Evolutionary conservation across 2,329 filamentous ascomycete genomes (phyloP).

Genomic region (Monosporascus sp.): DNA sequence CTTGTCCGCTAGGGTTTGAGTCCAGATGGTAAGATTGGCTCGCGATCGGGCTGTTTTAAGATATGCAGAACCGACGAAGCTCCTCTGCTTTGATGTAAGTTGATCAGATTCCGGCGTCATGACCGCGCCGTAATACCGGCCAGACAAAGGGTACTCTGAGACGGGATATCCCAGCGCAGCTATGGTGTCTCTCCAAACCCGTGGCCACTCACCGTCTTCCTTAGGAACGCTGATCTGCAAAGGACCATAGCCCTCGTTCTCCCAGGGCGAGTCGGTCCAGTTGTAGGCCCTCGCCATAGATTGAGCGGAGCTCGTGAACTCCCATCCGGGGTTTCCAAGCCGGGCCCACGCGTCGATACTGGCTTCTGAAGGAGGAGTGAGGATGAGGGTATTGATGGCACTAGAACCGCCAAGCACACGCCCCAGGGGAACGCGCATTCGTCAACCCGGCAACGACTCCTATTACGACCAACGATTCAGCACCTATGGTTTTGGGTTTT

Average conservation of each 20-base stretch:
- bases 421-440: constrained; percentile 10
- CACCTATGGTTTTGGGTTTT: no score
- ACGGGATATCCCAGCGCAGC: neutral
- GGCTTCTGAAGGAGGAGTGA: constrained; percentile 12
- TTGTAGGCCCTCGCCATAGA: neutral
- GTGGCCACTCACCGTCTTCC: neutral
- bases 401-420: constrained; percentile 19
- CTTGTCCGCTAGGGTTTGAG: neutral
- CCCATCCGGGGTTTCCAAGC: constrained; percentile 21
- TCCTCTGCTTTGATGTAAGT: neutral
- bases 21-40: neutral
- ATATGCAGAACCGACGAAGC: neutral
- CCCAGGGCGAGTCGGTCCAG: neutral
- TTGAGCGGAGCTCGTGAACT: constrained; percentile 7
- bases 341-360: constrained; percentile 20
- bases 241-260: no score
- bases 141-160: neutral
- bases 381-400: constrained; percentile 19
- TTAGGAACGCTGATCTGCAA: neutral
- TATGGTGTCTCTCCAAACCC: neutral
- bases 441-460: neutral
- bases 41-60: neutral
- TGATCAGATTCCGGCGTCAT: neutral
- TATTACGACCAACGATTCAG: neutral
- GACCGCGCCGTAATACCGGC: neutral